phyloP scores from a whole-genome alignment of 139 green algal species.

The Volvox reticuliferus region DNA sequence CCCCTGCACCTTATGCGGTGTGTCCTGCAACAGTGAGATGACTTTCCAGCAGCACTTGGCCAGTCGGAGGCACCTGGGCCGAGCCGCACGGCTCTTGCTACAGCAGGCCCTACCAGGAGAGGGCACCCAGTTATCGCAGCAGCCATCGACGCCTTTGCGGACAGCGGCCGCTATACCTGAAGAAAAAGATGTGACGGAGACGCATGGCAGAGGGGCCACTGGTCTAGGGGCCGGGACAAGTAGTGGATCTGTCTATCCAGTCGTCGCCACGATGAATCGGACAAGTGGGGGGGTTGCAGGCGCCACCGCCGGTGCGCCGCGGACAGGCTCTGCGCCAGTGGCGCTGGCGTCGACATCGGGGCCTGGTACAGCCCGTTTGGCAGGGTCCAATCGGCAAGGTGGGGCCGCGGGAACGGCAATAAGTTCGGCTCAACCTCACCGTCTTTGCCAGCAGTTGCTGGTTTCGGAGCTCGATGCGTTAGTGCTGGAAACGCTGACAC shows the following conservation, averaged over 20 bases:
- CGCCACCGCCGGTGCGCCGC: not conserved
- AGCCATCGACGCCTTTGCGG: not conserved
- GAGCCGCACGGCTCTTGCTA: slow-evolving; percentile 26
- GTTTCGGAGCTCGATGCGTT: not conserved
- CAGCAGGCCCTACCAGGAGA: not conserved
- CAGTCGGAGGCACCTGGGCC: slow-evolving; percentile 47
- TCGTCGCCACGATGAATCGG: not conserved
- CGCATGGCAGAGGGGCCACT: not conserved
- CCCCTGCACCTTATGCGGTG: slow-evolving; percentile 20
- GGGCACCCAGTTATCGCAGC: not conserved
- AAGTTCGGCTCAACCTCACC: not conserved
- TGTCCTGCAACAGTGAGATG: slow-evolving; percentile 44
- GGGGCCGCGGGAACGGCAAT: too few relatives aligned
- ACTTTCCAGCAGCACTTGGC: slow-evolving; percentile 59
- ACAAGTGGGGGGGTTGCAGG: not conserved
- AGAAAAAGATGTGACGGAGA: not conserved
- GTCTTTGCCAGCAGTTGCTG: slow-evolving; percentile 33
- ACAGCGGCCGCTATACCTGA: not conserved
- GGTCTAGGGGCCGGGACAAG: too few relatives aligned
- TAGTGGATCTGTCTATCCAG: too few relatives aligned
- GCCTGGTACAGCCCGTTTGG: too few relatives aligned
- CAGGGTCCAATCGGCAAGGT: too few relatives aligned
- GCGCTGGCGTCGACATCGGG: not conserved
- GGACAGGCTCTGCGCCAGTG: not conserved
- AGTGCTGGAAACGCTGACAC: slow-evolving; percentile 53